Evolutionary conservation across 2,329 filamentous ascomycete species (phyloP), one percentile per base, ranked within the genome.

Genomic region (Neofusicoccum ribis): DNA sequence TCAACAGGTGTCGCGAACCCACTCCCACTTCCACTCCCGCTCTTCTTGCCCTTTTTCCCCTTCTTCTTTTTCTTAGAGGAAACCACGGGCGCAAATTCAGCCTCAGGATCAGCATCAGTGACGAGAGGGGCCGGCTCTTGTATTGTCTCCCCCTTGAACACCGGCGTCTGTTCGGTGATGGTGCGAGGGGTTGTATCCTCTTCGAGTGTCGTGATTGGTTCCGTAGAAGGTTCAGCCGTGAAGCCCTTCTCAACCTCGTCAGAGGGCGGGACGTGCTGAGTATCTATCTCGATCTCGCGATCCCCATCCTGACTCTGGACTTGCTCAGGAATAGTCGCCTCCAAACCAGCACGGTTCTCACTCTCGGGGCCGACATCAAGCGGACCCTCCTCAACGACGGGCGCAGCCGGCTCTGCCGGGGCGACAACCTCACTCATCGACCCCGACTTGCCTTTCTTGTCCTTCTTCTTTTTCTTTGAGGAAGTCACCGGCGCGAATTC

Each of bases 11-110:
- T 54, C 5, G 50, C 34, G 12, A 54, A 23, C 5, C 50, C 39
- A n/a, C 31, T 41, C 23, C 36, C 44, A 27, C 43, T 66, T 3
- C 66, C 68, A 3, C 58, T 66, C 39, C 67, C 69, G 62, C 70
- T 69, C 8, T 63, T 65, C 63, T 72, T 73, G 5, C 64, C 67
- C 64, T 72, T 72, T 68, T 73, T 72, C 64, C 71, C 72, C 47
- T 56, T 62, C 36, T 47, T 49, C 43, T 62, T 62, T 15, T 49
- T 62, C 27, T 50, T 62, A 12, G 39, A 54, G 1, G 36, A 37
- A 6, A 39, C 8, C 9, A 54, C 50, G 15, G 50, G 34, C 12
- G 50, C 36, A 5, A 54, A 54, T 11, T 54, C 36, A 7, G n/a
- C 50, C 12, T 54, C 34, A 4, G 50, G 34, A 8, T 54, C 36